phyloP scores from a whole-genome alignment of 2,329 filamentous ascomycete genomes.

The Trichophyton rubrum region DNA sequence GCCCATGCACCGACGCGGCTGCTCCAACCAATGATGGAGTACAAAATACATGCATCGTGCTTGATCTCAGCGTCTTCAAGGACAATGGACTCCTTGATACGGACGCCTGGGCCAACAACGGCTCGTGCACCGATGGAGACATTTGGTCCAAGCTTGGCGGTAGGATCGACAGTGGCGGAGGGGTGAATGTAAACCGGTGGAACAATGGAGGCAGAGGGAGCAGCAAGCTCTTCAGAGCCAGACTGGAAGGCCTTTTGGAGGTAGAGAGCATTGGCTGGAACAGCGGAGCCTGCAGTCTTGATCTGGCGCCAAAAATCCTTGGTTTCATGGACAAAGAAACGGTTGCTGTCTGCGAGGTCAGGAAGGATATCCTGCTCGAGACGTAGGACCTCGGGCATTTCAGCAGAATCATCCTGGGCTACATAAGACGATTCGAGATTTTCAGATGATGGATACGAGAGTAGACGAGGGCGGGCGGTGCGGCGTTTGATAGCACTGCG shows the following conservation, averaged over 20 bases:
- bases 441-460: constrained; percentile 92
- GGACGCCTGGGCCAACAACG: constrained; percentile 69
- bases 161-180: constrained; percentile 77
- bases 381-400: constrained; percentile 75
- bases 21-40: constrained; percentile 94
- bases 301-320: constrained; percentile 99
- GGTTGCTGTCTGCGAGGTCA: constrained; percentile 90
- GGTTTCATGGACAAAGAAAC: constrained; percentile 96
- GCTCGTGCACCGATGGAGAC: constrained; percentile 91
- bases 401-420: constrained; percentile 58
- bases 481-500: constrained; percentile 89
- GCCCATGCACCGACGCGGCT: constrained; percentile 97
- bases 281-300: constrained; percentile 94
- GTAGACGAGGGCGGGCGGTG: constrained; percentile 74
- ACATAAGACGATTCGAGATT: constrained; percentile 64
- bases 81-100: constrained; percentile 92
- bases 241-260: constrained; percentile 85
- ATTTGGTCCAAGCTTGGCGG: constrained; percentile 91
- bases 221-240: constrained; percentile 66
- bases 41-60: constrained; percentile 89
- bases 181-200: constrained; percentile 93
- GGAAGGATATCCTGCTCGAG: constrained; percentile 95
- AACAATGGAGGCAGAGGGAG: constrained; percentile 75
- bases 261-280: constrained; percentile 93
- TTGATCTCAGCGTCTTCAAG: constrained; percentile 91